A percentile compares a stretch with the other conserved stretches of the same genome.
phyloP scores from a whole-genome alignment of 257 asterid species.

The Solanum arcanum region DNA sequence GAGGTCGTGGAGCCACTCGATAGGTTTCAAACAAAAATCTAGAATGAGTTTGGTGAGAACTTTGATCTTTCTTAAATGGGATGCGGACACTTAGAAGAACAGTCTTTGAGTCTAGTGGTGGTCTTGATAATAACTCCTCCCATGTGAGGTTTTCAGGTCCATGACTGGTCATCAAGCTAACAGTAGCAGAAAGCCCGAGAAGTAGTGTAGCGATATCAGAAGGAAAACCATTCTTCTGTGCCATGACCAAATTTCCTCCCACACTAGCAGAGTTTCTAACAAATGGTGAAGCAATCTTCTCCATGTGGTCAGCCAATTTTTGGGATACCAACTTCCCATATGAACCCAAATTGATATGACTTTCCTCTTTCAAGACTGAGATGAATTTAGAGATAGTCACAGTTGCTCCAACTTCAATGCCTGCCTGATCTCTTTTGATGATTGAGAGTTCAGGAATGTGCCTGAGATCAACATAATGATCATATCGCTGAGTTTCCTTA shows the following conservation, averaged over 20 bases:
- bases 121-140: slow-evolving; percentile 40
- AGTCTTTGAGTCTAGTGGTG: slow-evolving; percentile 32
- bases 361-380: slow-evolving; percentile 20
- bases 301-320: slow-evolving; percentile 53
- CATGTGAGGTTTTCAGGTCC: slow-evolving; percentile 21
- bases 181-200: slow-evolving; percentile 35
- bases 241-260: slow-evolving; percentile 69
- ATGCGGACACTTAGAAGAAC: slow-evolving; percentile 42
- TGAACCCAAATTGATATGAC: neutral
- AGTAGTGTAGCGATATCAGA: slow-evolving; percentile 57
- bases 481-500: slow-evolving; percentile 31
- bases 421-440: slow-evolving; percentile 21
- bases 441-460: slow-evolving; percentile 43
- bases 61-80: slow-evolving; percentile 24
- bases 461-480: slow-evolving; percentile 45
- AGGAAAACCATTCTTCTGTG: slow-evolving; percentile 62
- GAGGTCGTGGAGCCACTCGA: slow-evolving; percentile 58
- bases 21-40: slow-evolving; percentile 43
- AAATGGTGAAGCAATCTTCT: slow-evolving; percentile 47
- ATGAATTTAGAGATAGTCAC: slow-evolving; percentile 47
- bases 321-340: slow-evolving; percentile 17
- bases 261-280: slow-evolving; percentile 55
- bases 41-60: slow-evolving; percentile 1
- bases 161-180: slow-evolving; percentile 23
- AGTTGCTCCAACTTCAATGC: slow-evolving; percentile 58